A percentile compares a stretch with the other conserved stretches of the same genome.
phyloP scores from a whole-genome alignment of 306 rosid species.

The Betula pendula region DNA sequence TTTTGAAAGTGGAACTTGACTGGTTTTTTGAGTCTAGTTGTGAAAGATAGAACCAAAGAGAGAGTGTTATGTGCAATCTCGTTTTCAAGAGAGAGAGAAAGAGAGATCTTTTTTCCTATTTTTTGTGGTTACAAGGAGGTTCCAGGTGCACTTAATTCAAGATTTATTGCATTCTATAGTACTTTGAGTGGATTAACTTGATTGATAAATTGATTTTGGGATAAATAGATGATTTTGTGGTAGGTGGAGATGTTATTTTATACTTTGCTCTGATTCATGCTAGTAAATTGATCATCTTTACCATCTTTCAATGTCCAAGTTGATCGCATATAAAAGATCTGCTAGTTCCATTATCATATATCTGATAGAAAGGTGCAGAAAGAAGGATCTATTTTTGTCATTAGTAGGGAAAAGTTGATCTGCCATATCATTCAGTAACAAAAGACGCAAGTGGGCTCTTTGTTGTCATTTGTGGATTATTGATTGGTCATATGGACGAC shows the following conservation, averaged over 20 bases:
- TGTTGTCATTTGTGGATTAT: background rate
- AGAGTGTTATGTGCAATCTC: background rate
- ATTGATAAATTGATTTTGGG: background rate
- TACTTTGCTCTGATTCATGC: background rate
- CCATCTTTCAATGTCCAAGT: background rate
- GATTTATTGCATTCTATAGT: background rate
- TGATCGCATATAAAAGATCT: background rate
- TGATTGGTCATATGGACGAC: background rate
- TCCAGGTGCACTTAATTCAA: too few relatives aligned
- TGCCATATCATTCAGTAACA: background rate
- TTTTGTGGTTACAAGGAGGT: too few relatives aligned
- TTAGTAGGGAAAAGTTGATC: background rate
- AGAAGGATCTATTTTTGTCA: background rate
- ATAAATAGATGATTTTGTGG: background rate
- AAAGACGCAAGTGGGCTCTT: background rate
- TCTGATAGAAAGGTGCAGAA: background rate
- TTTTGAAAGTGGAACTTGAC: background rate
- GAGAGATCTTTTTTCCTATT: too few relatives aligned
- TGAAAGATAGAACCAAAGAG: constrained; percentile 1
- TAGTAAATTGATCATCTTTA: background rate
- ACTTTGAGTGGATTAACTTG: background rate
- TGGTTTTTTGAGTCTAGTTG: background rate
- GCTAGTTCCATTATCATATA: background rate
- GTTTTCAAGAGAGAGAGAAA: too few relatives aligned
- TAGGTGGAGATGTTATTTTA: background rate